phyloP scores from a whole-genome alignment of 1,139 yeast genomes.

The Hyphopichia burtonii region DNA sequence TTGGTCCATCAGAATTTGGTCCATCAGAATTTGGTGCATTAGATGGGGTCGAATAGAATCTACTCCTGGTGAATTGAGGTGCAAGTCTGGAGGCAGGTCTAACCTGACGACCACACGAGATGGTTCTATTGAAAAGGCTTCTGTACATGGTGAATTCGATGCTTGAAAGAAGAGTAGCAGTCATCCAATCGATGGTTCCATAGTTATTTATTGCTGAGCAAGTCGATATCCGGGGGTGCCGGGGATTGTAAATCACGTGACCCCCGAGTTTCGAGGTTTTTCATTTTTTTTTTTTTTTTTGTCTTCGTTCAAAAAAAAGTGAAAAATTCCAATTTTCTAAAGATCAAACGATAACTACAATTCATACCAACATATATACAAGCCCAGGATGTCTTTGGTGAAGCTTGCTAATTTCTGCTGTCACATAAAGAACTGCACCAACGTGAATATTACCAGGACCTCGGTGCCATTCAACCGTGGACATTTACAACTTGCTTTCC shows the following conservation, averaged over 20 bases:
- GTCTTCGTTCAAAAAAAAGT: background rate
- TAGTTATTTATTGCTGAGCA: too few species aligned
- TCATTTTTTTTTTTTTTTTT: too few species aligned
- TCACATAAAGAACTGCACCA: constrained; percentile 84
- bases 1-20: constrained; percentile 1
- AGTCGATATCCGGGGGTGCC: too few species aligned
- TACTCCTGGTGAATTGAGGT: background rate
- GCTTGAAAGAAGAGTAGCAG: too few species aligned
- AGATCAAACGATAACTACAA: too few species aligned
- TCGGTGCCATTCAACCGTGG: constrained; percentile 82
- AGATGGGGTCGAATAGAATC: background rate
- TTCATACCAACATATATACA: background rate
- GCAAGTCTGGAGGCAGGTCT: background rate
- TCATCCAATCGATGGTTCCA: too few species aligned
- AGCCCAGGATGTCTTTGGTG: constrained; percentile 70
- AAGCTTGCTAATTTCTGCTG: constrained; percentile 83
- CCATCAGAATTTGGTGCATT: background rate
- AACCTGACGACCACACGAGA: too few species aligned
- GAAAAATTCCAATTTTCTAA: background rate
- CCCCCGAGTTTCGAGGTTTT: too few species aligned
- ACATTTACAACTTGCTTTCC: constrained; percentile 80
- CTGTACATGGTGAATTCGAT: too few species aligned
- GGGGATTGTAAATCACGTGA: too few species aligned
- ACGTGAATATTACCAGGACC: constrained; percentile 72
- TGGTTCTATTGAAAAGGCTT: too few species aligned